Evolutionary conservation across 2,329 filamentous ascomycete genomes (phyloP), one percentile per base, ranked within the genome.

Genomic region (Pseudocercospora musae): DNA sequence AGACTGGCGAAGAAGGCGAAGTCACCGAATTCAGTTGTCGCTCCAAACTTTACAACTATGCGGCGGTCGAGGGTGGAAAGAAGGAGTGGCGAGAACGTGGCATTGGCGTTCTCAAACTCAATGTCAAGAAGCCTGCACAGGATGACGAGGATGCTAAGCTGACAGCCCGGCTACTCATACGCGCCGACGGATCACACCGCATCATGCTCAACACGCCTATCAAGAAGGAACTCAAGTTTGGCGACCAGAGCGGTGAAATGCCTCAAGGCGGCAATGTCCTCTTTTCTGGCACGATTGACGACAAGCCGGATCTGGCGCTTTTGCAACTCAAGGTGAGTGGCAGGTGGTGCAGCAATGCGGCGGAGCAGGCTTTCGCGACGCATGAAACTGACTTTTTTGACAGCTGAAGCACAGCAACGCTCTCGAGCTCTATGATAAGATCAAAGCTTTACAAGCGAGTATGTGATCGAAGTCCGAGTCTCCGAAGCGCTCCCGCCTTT

Each of bases 51-150:
- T 98, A 91, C 79, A 85, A 89, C 62, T 89, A 95, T 70, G 87
- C 89, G 67, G 86, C 86, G 66, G 81, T 82, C 37, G 83, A 82
- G 50, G 72, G 70, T 5, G 67, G 69, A 50, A 78, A 77, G 67
- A 85, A 85, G 59, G 87, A 87, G 52, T 98, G 94, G 94, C 94
- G 94, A 76, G 94, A 98, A 78, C 87, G 93, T 57, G 93, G 93
- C 11, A 84, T 88, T 3, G 93, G 93, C 49, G 89, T 89, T 69
- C 82, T 96, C 69, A 95, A 95, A 78, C 84, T 96, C 74, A 96
- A 97, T 71, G 87, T 89, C 2, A 82, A 85, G 66, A 72, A 21
- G 77, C 77, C 18, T 82, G 40, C 62, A 81, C 3, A 82, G 18
- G 82, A 84, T 44, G 81, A 86, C 11, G 66, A 72, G 9, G 77